Evolutionary conservation across 2,329 filamentous ascomycete species (phyloP).

Genomic region (Claviceps maximensis): DNA sequence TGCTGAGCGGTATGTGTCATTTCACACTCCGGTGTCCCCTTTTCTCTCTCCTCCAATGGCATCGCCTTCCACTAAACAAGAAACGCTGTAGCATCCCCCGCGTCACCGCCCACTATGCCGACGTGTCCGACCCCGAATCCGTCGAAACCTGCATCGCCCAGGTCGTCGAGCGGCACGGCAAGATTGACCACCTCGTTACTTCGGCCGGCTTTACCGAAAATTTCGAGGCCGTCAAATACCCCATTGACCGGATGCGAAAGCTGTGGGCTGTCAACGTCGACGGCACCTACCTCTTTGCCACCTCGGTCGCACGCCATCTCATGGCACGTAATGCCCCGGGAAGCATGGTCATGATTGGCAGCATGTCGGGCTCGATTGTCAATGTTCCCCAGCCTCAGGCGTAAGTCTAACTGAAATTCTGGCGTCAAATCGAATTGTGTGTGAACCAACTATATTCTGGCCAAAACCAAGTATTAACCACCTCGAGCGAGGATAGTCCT

Average conservation of each 20-base stretch:
- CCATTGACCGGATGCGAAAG: slow-evolving; percentile 80
- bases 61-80: background rate
- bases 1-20: slow-evolving; percentile 42
- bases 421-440: too few relatives aligned
- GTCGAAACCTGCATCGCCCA: slow-evolving; percentile 63
- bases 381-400: slow-evolving; percentile 91
- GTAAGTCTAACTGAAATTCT: slow-evolving; percentile 30
- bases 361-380: slow-evolving; percentile 88
- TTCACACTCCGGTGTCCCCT: too few relatives aligned
- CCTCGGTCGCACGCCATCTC: slow-evolving; percentile 71
- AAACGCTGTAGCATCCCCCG: slow-evolving; percentile 45
- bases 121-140: slow-evolving; percentile 69
- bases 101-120: slow-evolving; percentile 80
- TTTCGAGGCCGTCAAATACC: slow-evolving; percentile 83
- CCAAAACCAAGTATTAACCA: too few relatives aligned
- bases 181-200: slow-evolving; percentile 84
- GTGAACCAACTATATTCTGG: too few relatives aligned
- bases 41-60: background rate
- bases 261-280: slow-evolving; percentile 90
- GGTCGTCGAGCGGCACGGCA: slow-evolving; percentile 46
- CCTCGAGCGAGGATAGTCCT: too few relatives aligned
- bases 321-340: slow-evolving; percentile 69
- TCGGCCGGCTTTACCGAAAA: slow-evolving; percentile 97
- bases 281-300: slow-evolving; percentile 82
- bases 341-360: slow-evolving; percentile 88